Evolutionary conservation across 306 rosid genomes (phyloP), one percentile per base, ranked within the genome.

Genomic region (Lagenaria siceraria): DNA sequence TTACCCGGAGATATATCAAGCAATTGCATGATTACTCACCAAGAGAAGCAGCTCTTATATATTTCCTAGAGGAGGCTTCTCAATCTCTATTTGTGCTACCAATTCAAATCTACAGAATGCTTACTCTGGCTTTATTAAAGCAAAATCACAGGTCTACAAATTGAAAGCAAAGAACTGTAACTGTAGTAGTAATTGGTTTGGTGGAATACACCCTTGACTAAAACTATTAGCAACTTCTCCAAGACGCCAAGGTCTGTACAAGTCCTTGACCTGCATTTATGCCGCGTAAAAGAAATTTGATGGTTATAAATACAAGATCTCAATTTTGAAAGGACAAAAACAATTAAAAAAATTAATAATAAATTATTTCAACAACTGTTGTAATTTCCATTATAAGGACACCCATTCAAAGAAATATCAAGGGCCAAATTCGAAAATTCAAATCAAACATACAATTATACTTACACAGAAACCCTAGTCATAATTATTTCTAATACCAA

Each of bases 21-120:
- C 82, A 72, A 85, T 59, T 46, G 36, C 59, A 75, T 76, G 78
- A 76, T 77, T 51, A 88, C 98, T 91, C 90, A 90, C 96, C 96
- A 86, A 87, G 88, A 82, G 77, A 84, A 82, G 80, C 70, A 78
- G 88, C 90, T 86, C 85, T 84, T 86, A 83, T 84, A 82, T 80
- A 84, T 76, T 82, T 88, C 89, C 91, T 88, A 91, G 85, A 54
- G 33, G 83, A 82, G 73, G 86, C 91, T 83, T 93, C 93, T 78
- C 90, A 84, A 81, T 83, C 87, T 88, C 86, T 82, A 85, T 75
- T 81, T 88, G 91, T 80, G 77, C 81, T 78, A 72, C 77, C 85
- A 85, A 81, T 72, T 72, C 83, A 83, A 83, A 54, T 76, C 62
- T 79, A 87, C 83, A 84, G 86, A 84, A 85, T 71, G 91, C 84